Percentiles rank a stretch among this genome's conserved stretches.
Evolutionary conservation across 805 yeast species (phyloP).

Genomic region (Zygosaccharomyces bailii): DNA sequence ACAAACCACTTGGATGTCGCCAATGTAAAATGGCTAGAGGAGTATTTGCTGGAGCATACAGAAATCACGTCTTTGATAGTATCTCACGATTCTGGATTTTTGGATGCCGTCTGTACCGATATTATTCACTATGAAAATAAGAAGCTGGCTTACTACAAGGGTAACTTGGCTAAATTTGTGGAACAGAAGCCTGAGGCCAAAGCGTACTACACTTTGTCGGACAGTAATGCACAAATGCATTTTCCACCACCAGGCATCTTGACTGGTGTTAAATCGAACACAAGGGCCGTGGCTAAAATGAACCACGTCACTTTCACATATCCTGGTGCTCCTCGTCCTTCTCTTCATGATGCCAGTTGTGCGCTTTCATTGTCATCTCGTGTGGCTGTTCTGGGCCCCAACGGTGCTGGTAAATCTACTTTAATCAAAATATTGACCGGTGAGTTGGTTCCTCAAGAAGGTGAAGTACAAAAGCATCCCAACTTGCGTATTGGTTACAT

Average conservation of each 20-base stretch:
- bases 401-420: constrained; percentile 98
- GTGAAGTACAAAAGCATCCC: constrained; percentile 96
- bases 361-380: constrained; percentile 94
- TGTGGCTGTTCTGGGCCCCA: constrained; percentile 95
- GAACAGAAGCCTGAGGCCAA: constrained; percentile 93
- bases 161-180: constrained; percentile 90
- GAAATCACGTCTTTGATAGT: constrained; percentile 93
- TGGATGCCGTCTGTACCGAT: constrained; percentile 94
- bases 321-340: constrained; percentile 86
- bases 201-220: constrained; percentile 90
- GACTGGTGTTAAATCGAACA: constrained; percentile 93
- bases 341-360: constrained; percentile 74
- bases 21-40: constrained; percentile 91
- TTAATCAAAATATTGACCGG: constrained; percentile 90
- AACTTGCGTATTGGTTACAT: constrained; percentile 96
- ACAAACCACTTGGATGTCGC: constrained; percentile 95
- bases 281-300: constrained; percentile 91
- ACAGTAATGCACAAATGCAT: constrained; percentile 89
- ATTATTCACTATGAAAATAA: constrained; percentile 95
- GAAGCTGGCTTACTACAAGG: constrained; percentile 92
- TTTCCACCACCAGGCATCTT: constrained; percentile 98
- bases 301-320: constrained; percentile 79
- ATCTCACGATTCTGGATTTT: constrained; percentile 95
- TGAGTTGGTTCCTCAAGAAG: constrained; percentile 79
- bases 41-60: constrained; percentile 75